Conservation (phyloP, 2,329 filamentous ascomycete species). For the Ophiostoma australiae region DNA sequence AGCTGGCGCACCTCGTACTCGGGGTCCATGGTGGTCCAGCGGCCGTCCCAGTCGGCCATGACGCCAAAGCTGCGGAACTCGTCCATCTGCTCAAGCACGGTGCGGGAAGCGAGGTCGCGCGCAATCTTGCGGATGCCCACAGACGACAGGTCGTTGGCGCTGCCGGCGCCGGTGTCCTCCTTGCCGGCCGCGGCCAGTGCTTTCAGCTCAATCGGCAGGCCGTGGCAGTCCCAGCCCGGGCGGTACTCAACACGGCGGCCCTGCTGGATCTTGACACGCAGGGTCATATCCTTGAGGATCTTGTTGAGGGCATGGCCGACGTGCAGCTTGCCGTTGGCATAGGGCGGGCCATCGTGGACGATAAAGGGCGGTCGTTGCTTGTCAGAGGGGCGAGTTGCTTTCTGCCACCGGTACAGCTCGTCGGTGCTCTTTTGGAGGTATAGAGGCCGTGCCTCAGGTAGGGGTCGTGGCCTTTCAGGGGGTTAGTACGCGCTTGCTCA, state of each 20-base stretch:
- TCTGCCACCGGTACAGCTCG: constrained; percentile 86
- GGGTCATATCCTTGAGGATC: constrained; percentile 89
- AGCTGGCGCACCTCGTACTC: constrained; percentile 71
- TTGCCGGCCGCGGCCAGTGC: constrained; percentile 50
- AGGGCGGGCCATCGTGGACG: constrained; percentile 92
- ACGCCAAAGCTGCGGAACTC: constrained; percentile 69
- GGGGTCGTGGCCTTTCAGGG: constrained; percentile 47
- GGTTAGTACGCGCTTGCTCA: neutral
- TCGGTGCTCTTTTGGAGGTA: constrained; percentile 77
- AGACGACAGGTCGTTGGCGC: constrained; percentile 37
- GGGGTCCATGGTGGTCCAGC: constrained; percentile 75
- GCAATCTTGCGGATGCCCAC: constrained; percentile 61
- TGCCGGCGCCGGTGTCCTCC: neutral
- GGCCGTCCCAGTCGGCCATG: constrained; percentile 73
- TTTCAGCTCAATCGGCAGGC: constrained; percentile 94
- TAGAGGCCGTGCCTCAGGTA: constrained; percentile 44
- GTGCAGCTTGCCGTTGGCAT: constrained; percentile 88
- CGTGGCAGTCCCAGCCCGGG: constrained; percentile 97
- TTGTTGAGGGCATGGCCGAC: constrained; percentile 96
- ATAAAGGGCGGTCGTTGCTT: constrained; percentile 56
- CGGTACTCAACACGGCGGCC: constrained; percentile 74
- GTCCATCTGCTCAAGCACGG: constrained; percentile 67
- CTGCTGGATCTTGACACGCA: constrained; percentile 72
- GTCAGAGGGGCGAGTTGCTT: constrained; percentile 46
- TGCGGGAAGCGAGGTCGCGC: constrained; percentile 60